Conservation (phyloP, 306 rosid species). For the Fragaria iinumae region DNA sequence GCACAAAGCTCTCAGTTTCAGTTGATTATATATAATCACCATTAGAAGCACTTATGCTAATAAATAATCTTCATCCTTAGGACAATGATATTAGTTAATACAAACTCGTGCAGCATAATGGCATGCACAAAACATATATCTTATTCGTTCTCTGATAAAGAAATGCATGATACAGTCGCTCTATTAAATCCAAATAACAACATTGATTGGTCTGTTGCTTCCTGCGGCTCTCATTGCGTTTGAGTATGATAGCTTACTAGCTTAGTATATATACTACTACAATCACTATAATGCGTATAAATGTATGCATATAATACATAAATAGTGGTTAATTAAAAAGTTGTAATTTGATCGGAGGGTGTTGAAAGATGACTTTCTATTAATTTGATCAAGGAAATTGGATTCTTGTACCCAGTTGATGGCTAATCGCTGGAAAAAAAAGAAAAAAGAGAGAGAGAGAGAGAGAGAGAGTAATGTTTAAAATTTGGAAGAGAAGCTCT, state of each 20-base stretch:
- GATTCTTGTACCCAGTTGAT: constrained; percentile 18
- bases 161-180: neutral
- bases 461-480: neutral
- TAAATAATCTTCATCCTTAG: neutral
- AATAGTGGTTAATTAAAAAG: neutral
- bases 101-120: neutral
- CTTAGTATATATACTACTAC: neutral
- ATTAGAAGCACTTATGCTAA: neutral
- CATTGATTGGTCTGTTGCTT: neutral
- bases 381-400: neutral
- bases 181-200: neutral
- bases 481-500: neutral
- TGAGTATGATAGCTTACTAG: neutral
- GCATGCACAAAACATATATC: neutral
- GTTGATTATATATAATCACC: neutral
- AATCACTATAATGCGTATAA: neutral
- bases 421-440: constrained; percentile 4
- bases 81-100: neutral
- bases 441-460: too few species aligned
- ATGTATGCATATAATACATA: neutral
- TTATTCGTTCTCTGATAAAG: neutral
- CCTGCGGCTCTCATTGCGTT: constrained; percentile 11
- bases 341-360: neutral
- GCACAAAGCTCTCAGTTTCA: constrained; percentile 8
- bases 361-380: constrained; percentile 4